Conservation (phyloP, 495 filamentous ascomycete species). For the Aspergillus panamensis region DNA sequence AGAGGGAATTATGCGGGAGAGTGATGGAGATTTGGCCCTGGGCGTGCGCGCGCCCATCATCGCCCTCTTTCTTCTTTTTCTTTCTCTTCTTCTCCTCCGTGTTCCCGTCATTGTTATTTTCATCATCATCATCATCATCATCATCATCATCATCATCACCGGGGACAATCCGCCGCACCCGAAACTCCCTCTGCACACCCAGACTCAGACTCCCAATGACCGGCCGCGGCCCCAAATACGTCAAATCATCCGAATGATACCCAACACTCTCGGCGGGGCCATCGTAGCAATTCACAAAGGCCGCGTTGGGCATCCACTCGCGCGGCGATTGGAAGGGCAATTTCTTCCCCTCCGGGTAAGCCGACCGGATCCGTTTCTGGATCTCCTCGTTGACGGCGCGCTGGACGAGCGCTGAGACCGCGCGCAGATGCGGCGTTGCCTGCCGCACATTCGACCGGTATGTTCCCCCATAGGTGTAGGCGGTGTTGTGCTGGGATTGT, state of each 20-base stretch:
- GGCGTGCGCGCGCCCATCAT: slow-evolving; percentile 45
- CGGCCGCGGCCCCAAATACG: slow-evolving; percentile 84
- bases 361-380: slow-evolving; percentile 55
- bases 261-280: slow-evolving; percentile 78
- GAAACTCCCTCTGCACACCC: slow-evolving; percentile 87
- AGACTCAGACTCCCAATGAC: slow-evolving; percentile 88
- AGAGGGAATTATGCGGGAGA: slow-evolving; percentile 86
- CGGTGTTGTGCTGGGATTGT: slow-evolving; percentile 57
- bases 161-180: slow-evolving; percentile 69
- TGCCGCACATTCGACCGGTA: slow-evolving; percentile 69
- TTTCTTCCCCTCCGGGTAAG: slow-evolving; percentile 64
- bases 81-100: slow-evolving; percentile 5
- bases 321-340: slow-evolving; percentile 70
- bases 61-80: background rate
- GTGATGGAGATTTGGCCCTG: slow-evolving; percentile 88
- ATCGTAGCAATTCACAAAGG: slow-evolving; percentile 90
- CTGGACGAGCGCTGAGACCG: slow-evolving; percentile 63
- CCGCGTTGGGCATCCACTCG: slow-evolving; percentile 79
- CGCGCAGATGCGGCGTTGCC: slow-evolving; percentile 65
- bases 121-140: slow-evolving; percentile 9
- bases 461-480: slow-evolving; percentile 82
- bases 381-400: slow-evolving; percentile 72
- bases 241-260: slow-evolving; percentile 88
- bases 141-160: slow-evolving; percentile 39
- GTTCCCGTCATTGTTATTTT: background rate